Evolutionary conservation across 257 asterid genomes (phyloP), one percentile per base, ranked within the genome.

Genomic region (Jaltomata sinuosa): DNA sequence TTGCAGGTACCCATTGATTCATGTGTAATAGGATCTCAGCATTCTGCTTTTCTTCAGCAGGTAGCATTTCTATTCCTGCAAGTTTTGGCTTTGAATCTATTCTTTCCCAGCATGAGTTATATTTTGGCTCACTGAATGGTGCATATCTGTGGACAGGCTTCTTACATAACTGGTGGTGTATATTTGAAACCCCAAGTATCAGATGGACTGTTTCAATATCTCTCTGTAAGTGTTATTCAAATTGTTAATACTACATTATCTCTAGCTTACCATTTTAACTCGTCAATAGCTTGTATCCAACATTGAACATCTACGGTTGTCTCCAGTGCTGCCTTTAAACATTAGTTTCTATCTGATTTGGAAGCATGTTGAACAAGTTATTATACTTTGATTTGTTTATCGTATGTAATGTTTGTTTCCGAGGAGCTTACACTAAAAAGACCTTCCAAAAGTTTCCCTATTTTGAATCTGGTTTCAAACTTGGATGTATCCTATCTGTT

Each of bases 31-130:
- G 99, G 98, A 88, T 87, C 91, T 86, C 97, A 93, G 83, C 93
- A 95, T 87, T 95, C 99, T 79, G 98, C 99, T 87, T 95, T 95
- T 85, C 89, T 95, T 87, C 99, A 94, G 93, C 99, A 95, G 99
- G 99, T 93, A 87, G 57, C 85, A 61, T 81, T 47, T 55, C 32
- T 83, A 11, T 52, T 54, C 81, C 76, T 83, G 79, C 67, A 81
- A 27, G 36, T 81, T 84, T 14, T 84, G 31, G 83, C 55, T 15
- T 10, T 57, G 52, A 47, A 80, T 45, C 50, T 77, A 6, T 55
- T 74, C 31, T 10, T 36, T 74, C 47, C 27, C 81, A 14, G 42
- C 40, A 76, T 8, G 68, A 82, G 65, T n/a, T 84, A 69, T 71
- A 53, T 31, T 79, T 86, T 65, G 68, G 81, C 84, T 85, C 11